Evolutionary conservation across 192 early-diverging fungal species (phyloP).

Genomic region (Backusella australiensis): DNA sequence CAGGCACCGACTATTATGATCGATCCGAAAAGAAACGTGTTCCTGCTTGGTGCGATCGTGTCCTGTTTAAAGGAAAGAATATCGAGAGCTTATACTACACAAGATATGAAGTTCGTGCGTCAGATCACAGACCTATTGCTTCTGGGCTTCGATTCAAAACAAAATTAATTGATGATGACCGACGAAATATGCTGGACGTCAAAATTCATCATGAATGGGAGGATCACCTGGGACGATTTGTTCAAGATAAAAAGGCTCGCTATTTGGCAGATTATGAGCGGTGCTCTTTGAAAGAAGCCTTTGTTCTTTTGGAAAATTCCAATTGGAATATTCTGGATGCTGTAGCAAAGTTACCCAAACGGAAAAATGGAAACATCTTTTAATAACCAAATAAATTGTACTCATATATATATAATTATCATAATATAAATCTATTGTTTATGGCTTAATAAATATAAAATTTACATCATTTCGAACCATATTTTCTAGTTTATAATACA

Average conservation of each 20-base stretch:
- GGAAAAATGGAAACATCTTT: background rate
- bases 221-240: conserved; percentile 32
- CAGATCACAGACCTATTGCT: conserved; percentile 86
- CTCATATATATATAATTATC: background rate
- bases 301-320: background rate
- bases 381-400: background rate
- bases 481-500: background rate
- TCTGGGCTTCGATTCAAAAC: conserved; percentile 62
- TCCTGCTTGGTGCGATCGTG: conserved; percentile 96
- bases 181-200: conserved; percentile 40
- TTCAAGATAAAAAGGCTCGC: conserved; percentile 19
- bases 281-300: conserved; percentile 16
- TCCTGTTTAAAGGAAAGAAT: conserved; percentile 59
- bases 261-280: conserved; percentile 23
- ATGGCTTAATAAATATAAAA: background rate
- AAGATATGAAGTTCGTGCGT: conserved; percentile 67
- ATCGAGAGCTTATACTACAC: conserved; percentile 53
- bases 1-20: conserved; percentile 82
- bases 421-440: background rate
- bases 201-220: conserved; percentile 51
- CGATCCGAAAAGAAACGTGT: conserved; percentile 90
- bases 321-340: conserved; percentile 23
- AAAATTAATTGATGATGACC: conserved; percentile 57
- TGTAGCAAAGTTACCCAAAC: background rate
- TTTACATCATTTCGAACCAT: background rate